Conservation (phyloP, 371 early-diverging fungal species). For the Rhizomucor pusillus region DNA sequence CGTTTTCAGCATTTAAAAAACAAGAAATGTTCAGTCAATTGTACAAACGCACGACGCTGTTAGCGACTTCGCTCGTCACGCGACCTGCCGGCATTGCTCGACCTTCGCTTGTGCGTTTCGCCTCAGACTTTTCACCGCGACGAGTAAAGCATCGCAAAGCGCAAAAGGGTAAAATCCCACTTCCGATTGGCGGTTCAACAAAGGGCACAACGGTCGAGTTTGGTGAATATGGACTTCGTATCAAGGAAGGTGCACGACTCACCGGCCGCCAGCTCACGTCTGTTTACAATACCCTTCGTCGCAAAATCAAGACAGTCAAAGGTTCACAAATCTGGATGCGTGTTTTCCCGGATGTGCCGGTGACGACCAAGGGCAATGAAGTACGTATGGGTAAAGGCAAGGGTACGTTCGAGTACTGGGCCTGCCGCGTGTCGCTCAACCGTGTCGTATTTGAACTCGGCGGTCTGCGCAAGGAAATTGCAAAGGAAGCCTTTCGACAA, state of each 20-base stretch:
- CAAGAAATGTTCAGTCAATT: too few relatives aligned
- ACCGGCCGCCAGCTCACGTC: slow-evolving; percentile 83
- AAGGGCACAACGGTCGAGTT: slow-evolving; percentile 84
- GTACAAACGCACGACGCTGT: too few relatives aligned
- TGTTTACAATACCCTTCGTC: slow-evolving; percentile 68
- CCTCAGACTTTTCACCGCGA: slow-evolving; percentile 73
- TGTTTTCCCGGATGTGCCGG: slow-evolving; percentile 92
- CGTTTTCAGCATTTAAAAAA: too few relatives aligned
- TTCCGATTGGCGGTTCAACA: slow-evolving; percentile 79
- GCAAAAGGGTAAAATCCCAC: slow-evolving; percentile 86
- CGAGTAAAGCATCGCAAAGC: slow-evolving; percentile 83
- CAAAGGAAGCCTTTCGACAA: slow-evolving; percentile 76
- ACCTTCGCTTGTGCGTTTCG: slow-evolving; percentile 10
- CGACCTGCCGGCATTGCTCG: too few relatives aligned
- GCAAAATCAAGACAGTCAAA: slow-evolving; percentile 87
- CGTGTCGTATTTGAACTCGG: slow-evolving; percentile 87
- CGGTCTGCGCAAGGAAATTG: slow-evolving; percentile 74
- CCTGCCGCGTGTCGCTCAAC: slow-evolving; percentile 85
- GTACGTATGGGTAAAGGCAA: slow-evolving; percentile 98
- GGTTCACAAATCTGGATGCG: slow-evolving; percentile 85
- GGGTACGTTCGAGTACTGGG: slow-evolving; percentile 92
- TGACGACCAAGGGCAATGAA: slow-evolving; percentile 89
- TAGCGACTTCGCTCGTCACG: too few relatives aligned
- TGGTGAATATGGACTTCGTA: slow-evolving; percentile 90
- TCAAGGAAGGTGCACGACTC: slow-evolving; percentile 80